phyloP scores from a whole-genome alignment of 2,329 filamentous ascomycete genomes.

The Mycosphaerella arachidis region DNA sequence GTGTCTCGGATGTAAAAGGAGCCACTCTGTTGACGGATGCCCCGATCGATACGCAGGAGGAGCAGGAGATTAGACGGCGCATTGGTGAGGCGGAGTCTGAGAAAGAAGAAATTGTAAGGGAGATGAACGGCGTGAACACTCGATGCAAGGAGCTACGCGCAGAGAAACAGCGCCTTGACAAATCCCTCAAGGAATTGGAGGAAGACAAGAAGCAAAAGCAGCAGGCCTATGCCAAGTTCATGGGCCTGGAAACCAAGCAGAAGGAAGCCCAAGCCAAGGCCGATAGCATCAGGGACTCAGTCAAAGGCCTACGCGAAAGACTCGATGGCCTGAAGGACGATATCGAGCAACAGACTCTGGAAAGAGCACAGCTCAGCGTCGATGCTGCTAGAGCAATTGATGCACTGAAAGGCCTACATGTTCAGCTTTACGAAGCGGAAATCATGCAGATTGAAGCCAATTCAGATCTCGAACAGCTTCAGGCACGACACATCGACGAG shows the following conservation, averaged over 20 bases:
- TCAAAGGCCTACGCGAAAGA: slow-evolving; percentile 42
- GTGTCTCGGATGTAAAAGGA: slow-evolving; percentile 55
- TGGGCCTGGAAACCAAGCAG: slow-evolving; percentile 66
- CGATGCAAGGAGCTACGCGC: slow-evolving; percentile 28
- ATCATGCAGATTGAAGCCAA: slow-evolving; percentile 71
- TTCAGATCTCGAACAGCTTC: slow-evolving; percentile 73
- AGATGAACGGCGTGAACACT: slow-evolving; percentile 26
- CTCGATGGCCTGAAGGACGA: slow-evolving; percentile 49
- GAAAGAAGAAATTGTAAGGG: slow-evolving; percentile 35
- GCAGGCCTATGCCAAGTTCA: slow-evolving; percentile 57
- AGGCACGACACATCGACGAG: slow-evolving; percentile 57
- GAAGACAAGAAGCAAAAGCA: slow-evolving; percentile 49
- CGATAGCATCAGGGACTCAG: slow-evolving; percentile 37
- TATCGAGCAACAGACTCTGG: slow-evolving; percentile 25
- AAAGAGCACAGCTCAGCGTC: slow-evolving; percentile 42
- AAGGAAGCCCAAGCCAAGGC: slow-evolving; percentile 52
- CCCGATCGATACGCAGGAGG: slow-evolving; percentile 64
- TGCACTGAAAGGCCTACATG: slow-evolving; percentile 57
- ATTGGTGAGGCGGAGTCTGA: slow-evolving; percentile 43
- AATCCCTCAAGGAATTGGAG: slow-evolving; percentile 38
- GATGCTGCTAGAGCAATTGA: slow-evolving; percentile 58
- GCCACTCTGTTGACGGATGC: slow-evolving; percentile 73
- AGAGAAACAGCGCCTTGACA: slow-evolving; percentile 30
- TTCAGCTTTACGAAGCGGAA: slow-evolving; percentile 63
- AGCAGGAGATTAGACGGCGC: slow-evolving; percentile 55